Conservation (phyloP, 1,284 basidiomycete species). For the Peniophora sp. region DNA sequence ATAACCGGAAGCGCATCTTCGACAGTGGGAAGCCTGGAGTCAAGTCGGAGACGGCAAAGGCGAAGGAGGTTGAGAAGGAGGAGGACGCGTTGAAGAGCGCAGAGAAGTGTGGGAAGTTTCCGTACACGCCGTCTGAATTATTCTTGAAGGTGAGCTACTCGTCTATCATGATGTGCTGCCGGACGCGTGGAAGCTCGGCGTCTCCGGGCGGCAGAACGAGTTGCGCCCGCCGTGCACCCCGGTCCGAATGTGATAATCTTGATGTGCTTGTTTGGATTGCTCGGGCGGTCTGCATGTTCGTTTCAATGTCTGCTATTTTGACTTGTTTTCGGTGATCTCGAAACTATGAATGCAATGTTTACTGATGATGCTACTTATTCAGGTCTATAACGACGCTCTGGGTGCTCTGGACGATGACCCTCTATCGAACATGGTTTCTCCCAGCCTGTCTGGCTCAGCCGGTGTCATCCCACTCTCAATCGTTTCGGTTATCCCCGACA, state of each 20-base stretch:
- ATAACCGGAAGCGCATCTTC: constrained; percentile 11
- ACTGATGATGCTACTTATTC: no score
- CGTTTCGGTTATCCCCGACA: constrained; percentile 47
- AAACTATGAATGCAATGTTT: no score
- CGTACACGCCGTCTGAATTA: constrained; percentile 30
- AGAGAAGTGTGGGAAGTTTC: constrained; percentile 29
- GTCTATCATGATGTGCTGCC: no score
- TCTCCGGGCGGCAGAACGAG: no score
- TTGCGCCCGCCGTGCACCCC: no score
- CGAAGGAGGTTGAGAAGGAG: constrained; percentile 13
- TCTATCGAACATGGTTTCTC: constrained; percentile 40
- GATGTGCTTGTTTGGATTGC: no score
- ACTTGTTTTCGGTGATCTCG: constrained; percentile 1
- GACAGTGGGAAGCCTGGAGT: constrained; percentile 1
- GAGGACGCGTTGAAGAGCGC: constrained; percentile 27
- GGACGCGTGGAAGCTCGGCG: no score
- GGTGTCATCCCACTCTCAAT: constrained; percentile 45
- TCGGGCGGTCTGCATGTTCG: no score
- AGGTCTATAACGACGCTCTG: constrained; percentile 48
- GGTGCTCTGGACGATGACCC: constrained; percentile 42
- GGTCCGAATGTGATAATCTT: no score
- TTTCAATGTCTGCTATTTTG: no score
- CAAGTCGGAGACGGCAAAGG: no score
- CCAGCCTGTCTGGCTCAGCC: constrained; percentile 42
- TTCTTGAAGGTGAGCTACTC: constrained; percentile 34